phyloP scores from a whole-genome alignment of 768 basidiomycete species.

The Crepidotus variabilis region DNA sequence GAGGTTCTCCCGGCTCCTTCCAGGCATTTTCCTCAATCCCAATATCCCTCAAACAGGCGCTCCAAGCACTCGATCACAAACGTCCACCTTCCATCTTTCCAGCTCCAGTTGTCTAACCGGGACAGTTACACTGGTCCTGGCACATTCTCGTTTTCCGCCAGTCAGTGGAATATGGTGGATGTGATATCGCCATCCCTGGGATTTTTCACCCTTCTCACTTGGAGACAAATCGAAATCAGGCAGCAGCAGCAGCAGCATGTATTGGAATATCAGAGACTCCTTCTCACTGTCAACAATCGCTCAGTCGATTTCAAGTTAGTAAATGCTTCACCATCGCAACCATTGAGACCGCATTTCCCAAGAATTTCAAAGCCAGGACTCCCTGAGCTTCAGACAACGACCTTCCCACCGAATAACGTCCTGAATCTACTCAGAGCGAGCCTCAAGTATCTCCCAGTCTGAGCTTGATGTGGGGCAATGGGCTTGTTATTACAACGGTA shows the following conservation, averaged over 20 bases:
- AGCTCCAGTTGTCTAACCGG: constrained; percentile 39
- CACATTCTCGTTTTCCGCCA: constrained; percentile 10
- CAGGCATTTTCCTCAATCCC: constrained; percentile 64
- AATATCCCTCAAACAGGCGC: constrained; percentile 32
- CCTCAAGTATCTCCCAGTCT: constrained; percentile 61
- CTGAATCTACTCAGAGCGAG: constrained; percentile 33
- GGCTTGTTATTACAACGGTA: constrained; percentile 65
- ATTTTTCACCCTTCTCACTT: constrained; percentile 37
- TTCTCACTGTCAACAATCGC: constrained; percentile 44
- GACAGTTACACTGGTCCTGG: constrained; percentile 63
- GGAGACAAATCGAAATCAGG: constrained; percentile 11
- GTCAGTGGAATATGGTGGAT: constrained; percentile 35
- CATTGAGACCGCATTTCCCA: constrained; percentile 44
- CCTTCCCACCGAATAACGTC: constrained; percentile 18
- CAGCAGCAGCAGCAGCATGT: constrained; percentile 20
- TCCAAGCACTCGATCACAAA: constrained; percentile 26
- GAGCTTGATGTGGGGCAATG: constrained; percentile 62
- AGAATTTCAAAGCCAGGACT: constrained; percentile 71
- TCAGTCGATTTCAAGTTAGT: constrained; percentile 59
- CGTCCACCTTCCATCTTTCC: constrained; percentile 16
- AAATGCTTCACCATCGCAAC: constrained; percentile 53
- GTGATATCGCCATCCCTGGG: constrained; percentile 43
- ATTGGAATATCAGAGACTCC: constrained; percentile 52
- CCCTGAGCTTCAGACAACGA: constrained; percentile 59
- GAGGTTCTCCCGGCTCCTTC: constrained; percentile 34